Evolutionary conservation across 2,329 filamentous ascomycete species (phyloP).

Genomic region (Rhynchosporium agropyri): DNA sequence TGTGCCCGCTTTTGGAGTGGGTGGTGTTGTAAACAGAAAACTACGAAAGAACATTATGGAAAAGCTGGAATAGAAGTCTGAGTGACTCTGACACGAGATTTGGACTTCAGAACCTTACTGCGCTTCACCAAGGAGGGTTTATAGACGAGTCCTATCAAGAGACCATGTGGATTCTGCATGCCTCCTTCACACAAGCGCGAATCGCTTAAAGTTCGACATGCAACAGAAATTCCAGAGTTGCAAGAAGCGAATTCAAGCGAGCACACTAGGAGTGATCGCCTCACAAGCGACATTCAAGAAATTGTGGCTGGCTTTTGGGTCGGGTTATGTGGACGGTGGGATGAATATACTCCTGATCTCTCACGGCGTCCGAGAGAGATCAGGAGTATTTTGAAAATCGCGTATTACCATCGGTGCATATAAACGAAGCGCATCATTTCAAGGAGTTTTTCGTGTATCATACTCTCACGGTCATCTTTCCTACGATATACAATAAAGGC

Average conservation of each 20-base stretch:
- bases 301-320: conserved; percentile 8
- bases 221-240: conserved; percentile 12
- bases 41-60: conserved; percentile 66
- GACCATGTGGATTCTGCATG: neutral
- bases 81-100: neutral
- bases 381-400: neutral
- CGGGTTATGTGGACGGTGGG: conserved; percentile 1
- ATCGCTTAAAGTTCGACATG: conserved; percentile 16
- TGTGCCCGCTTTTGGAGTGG: conserved; percentile 85
- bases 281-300: conserved; percentile 9
- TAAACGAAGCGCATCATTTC: conserved; percentile 1
- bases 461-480: too few species aligned
- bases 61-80: conserved; percentile 26
- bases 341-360: neutral
- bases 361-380: neutral
- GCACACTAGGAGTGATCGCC: conserved; percentile 12
- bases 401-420: conserved; percentile 5
- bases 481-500: neutral
- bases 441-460: neutral
- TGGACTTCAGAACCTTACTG: neutral
- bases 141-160: neutral
- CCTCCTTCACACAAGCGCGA: conserved; percentile 7
- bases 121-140: neutral
- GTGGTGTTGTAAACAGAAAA: conserved; percentile 81
- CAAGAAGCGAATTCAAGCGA: conserved; percentile 17